Percentiles rank a stretch among this genome's conserved stretches.
Evolutionary conservation across 306 rosid genomes (phyloP).

Genomic region (Alnus glutinosa): DNA sequence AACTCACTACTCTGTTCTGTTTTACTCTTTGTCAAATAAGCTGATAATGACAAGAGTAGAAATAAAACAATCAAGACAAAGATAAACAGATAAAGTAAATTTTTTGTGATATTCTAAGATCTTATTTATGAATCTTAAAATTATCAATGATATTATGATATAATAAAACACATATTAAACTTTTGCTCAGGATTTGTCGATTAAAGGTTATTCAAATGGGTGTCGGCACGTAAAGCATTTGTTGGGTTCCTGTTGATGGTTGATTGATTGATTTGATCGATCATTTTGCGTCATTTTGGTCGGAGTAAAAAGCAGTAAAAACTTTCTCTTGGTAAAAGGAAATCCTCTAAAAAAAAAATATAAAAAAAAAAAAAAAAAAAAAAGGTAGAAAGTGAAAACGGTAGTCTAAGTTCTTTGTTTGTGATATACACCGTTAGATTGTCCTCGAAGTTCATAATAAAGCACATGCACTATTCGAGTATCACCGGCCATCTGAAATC

Average conservation of each 20-base stretch:
- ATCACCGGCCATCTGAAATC: neutral
- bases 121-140: too few species aligned
- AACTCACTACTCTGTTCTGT: too few species aligned
- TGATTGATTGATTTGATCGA: slow-evolving; percentile 27
- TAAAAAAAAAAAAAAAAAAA: neutral
- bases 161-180: too few species aligned
- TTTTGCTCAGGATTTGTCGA: too few species aligned
- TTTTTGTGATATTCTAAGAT: too few species aligned
- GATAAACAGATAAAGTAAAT: too few species aligned
- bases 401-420: neutral
- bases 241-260: neutral
- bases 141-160: too few species aligned
- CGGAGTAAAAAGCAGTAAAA: neutral
- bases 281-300: neutral
- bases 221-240: neutral
- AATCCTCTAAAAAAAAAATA: neutral
- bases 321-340: slow-evolving; percentile 6
- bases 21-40: too few species aligned
- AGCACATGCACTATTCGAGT: neutral
- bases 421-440: neutral
- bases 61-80: too few species aligned
- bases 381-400: neutral
- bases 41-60: too few species aligned
- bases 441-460: neutral
- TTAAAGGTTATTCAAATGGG: too few species aligned